Evolutionary conservation across 768 basidiomycete species (phyloP).

Genomic region (Myochromella boudieri): DNA sequence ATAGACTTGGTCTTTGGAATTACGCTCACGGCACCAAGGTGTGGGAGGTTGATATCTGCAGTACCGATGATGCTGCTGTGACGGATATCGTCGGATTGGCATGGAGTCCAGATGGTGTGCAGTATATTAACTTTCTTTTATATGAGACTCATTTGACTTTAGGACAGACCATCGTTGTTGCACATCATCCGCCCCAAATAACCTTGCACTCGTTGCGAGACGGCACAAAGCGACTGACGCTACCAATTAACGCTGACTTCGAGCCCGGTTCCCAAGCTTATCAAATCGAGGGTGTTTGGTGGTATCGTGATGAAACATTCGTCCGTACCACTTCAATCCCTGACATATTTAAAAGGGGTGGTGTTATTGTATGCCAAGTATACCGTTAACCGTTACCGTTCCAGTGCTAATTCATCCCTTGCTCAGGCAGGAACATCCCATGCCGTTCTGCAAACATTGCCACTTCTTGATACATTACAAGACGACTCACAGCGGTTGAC

Average conservation of each 20-base stretch:
- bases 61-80: slow-evolving; percentile 34
- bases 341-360: slow-evolving; percentile 72
- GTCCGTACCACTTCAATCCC: slow-evolving; percentile 49
- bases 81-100: slow-evolving; percentile 59
- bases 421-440: slow-evolving; percentile 75
- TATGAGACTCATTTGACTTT: slow-evolving; percentile 11
- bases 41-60: slow-evolving; percentile 76
- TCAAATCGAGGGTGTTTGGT: slow-evolving; percentile 62
- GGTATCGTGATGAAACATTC: slow-evolving; percentile 58
- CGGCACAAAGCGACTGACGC: slow-evolving; percentile 53
- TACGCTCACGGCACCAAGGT: slow-evolving; percentile 71
- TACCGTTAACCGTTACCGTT: slow-evolving; percentile 4
- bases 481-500: slow-evolving; percentile 67
- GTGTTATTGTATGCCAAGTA: slow-evolving; percentile 51
- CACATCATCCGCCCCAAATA: slow-evolving; percentile 66
- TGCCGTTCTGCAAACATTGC: slow-evolving; percentile 65
- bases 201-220: slow-evolving; percentile 80
- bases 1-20: slow-evolving; percentile 78
- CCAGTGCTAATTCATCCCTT: slow-evolving; percentile 10
- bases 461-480: slow-evolving; percentile 67
- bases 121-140: slow-evolving; percentile 4
- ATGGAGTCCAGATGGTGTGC: slow-evolving; percentile 83
- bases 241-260: slow-evolving; percentile 34
- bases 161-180: slow-evolving; percentile 73
- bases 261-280: slow-evolving; percentile 16